These are phyloP conservation scores for Hyaloscypha finlandica DNA, from an alignment of 495 filamentous ascomycete species.

Conservation along the genomic window DNA sequence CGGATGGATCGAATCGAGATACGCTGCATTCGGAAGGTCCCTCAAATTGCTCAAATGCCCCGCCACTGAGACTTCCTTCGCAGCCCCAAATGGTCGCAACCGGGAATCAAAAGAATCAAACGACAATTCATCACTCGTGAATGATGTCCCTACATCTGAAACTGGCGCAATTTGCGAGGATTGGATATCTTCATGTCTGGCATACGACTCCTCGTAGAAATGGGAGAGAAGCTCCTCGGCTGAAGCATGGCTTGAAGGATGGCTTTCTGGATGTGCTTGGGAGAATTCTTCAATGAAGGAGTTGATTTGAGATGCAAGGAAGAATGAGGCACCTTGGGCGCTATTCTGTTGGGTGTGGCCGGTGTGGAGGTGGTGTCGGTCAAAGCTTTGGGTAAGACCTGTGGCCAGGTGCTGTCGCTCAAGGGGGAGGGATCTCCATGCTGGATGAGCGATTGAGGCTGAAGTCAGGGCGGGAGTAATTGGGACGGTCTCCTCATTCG, in stretches of 20 bases:
- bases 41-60: slow-evolving; percentile 62
- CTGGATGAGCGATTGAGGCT: slow-evolving; percentile 34
- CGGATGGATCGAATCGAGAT: slow-evolving; percentile 69
- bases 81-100: neutral
- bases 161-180: slow-evolving; percentile 50
- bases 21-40: slow-evolving; percentile 67
- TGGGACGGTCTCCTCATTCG: slow-evolving; percentile 8
- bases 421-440: slow-evolving; percentile 51
- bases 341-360: slow-evolving; percentile 42
- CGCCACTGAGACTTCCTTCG: slow-evolving; percentile 18
- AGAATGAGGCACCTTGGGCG: slow-evolving; percentile 47
- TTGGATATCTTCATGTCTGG: slow-evolving; percentile 56
- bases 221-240: slow-evolving; percentile 50
- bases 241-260: slow-evolving; percentile 16
- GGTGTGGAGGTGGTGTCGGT: slow-evolving; percentile 38
- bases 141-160: slow-evolving; percentile 20
- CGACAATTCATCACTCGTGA: slow-evolving; percentile 22
- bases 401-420: slow-evolving; percentile 39
- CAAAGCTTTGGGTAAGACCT: slow-evolving; percentile 46
- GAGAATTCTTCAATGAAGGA: slow-evolving; percentile 29
- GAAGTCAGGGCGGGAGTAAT: slow-evolving; percentile 22
- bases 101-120: slow-evolving; percentile 11
- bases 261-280: slow-evolving; percentile 31
- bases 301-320: slow-evolving; percentile 45
- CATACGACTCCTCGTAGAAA: slow-evolving; percentile 76